A percentile compares a stretch with the other conserved stretches of the same genome.
phyloP scores from a whole-genome alignment of 2,329 filamentous ascomycete species.

The Colletotrichum somersetense region DNA sequence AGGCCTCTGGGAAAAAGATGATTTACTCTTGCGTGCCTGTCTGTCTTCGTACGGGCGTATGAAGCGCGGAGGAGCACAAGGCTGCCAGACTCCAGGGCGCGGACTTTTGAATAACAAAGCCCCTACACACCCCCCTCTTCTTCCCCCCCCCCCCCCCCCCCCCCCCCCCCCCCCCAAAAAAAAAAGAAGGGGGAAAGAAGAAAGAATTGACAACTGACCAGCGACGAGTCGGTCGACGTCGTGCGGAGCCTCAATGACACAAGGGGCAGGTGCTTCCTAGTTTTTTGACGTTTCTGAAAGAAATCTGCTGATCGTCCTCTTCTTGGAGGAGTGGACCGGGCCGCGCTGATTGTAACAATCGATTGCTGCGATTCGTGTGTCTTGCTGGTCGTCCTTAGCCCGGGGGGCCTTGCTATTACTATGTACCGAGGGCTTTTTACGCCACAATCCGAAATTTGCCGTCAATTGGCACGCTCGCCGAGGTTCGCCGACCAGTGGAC shows the following conservation, averaged over 20 bases:
- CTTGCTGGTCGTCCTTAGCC: slow-evolving; percentile 6
- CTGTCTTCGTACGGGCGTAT: background rate
- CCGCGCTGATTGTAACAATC: slow-evolving; percentile 33
- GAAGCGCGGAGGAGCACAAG: background rate
- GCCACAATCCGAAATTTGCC: slow-evolving; percentile 6
- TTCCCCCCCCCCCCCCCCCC: no score
- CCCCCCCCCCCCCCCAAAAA: no score
- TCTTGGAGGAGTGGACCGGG: slow-evolving; percentile 25
- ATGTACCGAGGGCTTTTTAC: background rate
- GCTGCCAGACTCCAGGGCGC: background rate
- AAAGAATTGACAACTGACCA: background rate
- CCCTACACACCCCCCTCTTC: no score
- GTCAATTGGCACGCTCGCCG: slow-evolving; percentile 2
- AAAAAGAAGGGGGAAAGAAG: no score
- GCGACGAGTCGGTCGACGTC: slow-evolving; percentile 5
- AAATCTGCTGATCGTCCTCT: slow-evolving; percentile 15
- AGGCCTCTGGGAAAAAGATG: slow-evolving; percentile 28
- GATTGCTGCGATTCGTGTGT: slow-evolving; percentile 9
- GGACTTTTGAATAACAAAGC: background rate
- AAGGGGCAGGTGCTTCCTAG: background rate
- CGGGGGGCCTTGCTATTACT: background rate
- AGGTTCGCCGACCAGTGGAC: background rate
- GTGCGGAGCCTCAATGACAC: slow-evolving; percentile 14
- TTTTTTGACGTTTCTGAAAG: slow-evolving; percentile 2
- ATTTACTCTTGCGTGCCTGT: slow-evolving; percentile 5